Evolutionary conservation across 306 rosid genomes (phyloP), one percentile per base, ranked within the genome.

Genomic region (Begonia fuchsioides): DNA sequence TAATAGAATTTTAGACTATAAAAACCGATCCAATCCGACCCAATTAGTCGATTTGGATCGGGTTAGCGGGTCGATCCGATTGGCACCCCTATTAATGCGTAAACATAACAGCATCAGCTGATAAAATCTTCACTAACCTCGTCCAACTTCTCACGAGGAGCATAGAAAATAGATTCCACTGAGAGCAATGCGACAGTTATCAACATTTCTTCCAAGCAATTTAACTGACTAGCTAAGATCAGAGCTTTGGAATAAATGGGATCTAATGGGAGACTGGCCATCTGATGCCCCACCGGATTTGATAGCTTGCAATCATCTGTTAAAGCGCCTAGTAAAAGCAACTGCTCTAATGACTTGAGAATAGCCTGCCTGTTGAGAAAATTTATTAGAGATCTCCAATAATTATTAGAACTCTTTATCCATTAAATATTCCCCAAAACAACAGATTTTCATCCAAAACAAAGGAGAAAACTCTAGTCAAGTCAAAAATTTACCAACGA

Each of bases 171-270:
- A 52, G 96, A 88, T 72, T 83, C 96, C 60, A 72, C 93, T 8
- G 96, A 88, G 45, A 88, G 86, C 86, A 88, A 66, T 3, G 95
- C 82, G 18, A 88, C 94, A 43, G 76, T 49, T 60, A 81, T 83
- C 80, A 83, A 60, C 96, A 88, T 88, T 67, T 88, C 96, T 62
- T 88, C 86, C 74, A 88, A 67, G 76, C 96, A 87, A 47, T 83
- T 80, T 68, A 66, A 80, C 65, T 83, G 81, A 66, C 81, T 70
- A 35, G 93, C 94, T 57, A 76, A 63, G 38, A 83, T 80, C 61
- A 87, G 77, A 69, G 94, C 88, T 74, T 74, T 88, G 44, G 96
- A 74, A 72, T 83, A 88, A 40, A 76, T 9, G 54, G 96, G 96
- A 47, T 88, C 88, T 61, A 83, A 62, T 15, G 96, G 96, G 20